Evolutionary conservation across 2,329 filamentous ascomycete genomes (phyloP).

Genomic region (Exophiala alcalophila): DNA sequence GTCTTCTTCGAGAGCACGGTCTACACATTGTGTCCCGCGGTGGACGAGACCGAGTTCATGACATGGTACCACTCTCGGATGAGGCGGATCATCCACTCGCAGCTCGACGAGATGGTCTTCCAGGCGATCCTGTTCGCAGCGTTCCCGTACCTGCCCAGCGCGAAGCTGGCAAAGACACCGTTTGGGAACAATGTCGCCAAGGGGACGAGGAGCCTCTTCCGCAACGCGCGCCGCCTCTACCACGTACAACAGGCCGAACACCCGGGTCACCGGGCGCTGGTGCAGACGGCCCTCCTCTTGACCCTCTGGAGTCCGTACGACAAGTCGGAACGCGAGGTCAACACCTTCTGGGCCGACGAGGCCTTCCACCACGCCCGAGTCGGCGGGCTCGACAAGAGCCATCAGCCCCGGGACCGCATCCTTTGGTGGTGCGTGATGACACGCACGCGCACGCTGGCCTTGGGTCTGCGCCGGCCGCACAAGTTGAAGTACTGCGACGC

Average conservation of each 20-base stretch:
- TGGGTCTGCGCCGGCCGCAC: constrained; percentile 1
- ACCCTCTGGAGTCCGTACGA: constrained; percentile 6
- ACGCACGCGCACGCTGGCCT: background rate
- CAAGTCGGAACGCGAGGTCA: background rate
- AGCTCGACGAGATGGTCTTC: background rate
- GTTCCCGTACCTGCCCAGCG: background rate
- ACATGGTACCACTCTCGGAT: background rate
- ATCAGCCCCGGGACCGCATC: background rate
- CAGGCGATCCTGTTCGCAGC: constrained; percentile 2
- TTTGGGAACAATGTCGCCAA: background rate
- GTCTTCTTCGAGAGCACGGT: constrained; percentile 3
- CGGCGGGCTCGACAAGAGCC: background rate
- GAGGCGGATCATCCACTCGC: background rate
- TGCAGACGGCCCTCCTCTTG: constrained; percentile 3
- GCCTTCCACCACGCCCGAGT: background rate
- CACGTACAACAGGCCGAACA: background rate
- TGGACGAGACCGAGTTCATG: background rate
- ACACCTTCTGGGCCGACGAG: constrained; percentile 8
- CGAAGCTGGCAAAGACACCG: background rate
- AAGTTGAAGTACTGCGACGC: too few relatives aligned
- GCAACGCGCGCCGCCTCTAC: background rate
- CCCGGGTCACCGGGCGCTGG: background rate
- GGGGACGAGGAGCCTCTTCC: background rate
- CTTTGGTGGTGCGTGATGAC: constrained; percentile 3
- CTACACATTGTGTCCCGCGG: constrained; percentile 1